Base-by-base conservation (phyloP, 2,329 filamentous ascomycete species). In the Stagonosporopsis vannaccii region DNA sequence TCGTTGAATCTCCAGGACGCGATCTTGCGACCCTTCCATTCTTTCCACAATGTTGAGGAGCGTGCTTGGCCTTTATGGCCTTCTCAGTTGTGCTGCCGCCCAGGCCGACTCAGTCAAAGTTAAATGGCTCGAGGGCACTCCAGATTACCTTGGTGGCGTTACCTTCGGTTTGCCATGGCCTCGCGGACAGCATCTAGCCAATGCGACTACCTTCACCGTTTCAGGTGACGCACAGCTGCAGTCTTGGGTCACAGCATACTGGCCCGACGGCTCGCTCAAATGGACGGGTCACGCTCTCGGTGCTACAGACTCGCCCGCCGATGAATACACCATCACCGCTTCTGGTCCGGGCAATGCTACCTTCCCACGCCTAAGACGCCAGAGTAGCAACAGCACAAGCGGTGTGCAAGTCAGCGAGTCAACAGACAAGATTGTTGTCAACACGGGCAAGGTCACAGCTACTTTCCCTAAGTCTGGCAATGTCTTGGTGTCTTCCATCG, bases 221-320 rank as follows among this genome's bases (percentile, higher is more conserved):
- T 75, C 66, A 1, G 69, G 70, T 2, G 71, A 66, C 20, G 60
- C 48, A 7, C 56, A 68, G 13, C 67, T 84, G 6, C 80, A 86
- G 57, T 84, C 84, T 0, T 87, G 85, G 84, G 74, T 80, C 3
- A 86, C 82, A 0, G 84, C 81, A 0, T 85, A 83, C 66, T 87
- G 85, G 85, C 78, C 80, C 1, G 85, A 87, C 70, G 83, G 82
- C 23, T 85, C 85, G 0, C 77, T 86, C 49, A 87, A 87, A 65
- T 87, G 85, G 85, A 85, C 82, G 2, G 84, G 79, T 0, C 85
- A 87, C 63, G 84, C 85, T 0, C 74, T 87, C 39, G 70, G 78
- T 12, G 79, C 74, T 5, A 78, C 77, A 0, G 77, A 79, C 1
- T 63, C 61, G 0, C 67, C 78, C 2, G 66, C 75, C 3, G 75